Evolutionary conservation across 2,329 filamentous ascomycete species (phyloP).

Genomic region (Lecanicillium sp.): DNA sequence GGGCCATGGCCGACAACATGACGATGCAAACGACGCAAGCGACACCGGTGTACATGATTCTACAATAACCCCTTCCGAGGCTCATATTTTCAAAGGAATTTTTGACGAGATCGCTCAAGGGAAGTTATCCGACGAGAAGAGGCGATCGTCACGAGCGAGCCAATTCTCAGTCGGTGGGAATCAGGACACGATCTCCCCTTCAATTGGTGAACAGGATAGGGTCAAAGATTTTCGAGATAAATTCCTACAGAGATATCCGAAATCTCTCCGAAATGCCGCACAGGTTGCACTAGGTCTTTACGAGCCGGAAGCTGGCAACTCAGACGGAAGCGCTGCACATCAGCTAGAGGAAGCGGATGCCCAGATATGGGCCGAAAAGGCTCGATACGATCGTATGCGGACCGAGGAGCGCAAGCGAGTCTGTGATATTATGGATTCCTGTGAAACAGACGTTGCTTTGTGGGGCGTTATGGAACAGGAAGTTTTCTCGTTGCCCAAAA

Average conservation of each 20-base stretch:
- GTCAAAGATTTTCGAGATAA: conserved; percentile 24
- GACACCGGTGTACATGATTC: conserved; percentile 21
- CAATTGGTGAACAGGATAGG: conserved; percentile 24
- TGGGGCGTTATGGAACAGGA: conserved; percentile 60
- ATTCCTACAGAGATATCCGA: conserved; percentile 28
- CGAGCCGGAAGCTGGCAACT: conserved; percentile 21
- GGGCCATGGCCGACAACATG: conserved; percentile 20
- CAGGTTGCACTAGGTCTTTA: conserved; percentile 30
- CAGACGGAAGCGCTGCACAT: conserved; percentile 14
- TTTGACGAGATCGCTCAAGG: conserved; percentile 34
- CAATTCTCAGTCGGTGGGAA: neutral
- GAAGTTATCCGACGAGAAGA: conserved; percentile 21
- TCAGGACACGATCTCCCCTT: conserved; percentile 14
- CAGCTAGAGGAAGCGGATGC: conserved; percentile 23
- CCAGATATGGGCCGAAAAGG: conserved; percentile 25
- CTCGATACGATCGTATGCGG: conserved; percentile 27
- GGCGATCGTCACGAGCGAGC: conserved; percentile 9
- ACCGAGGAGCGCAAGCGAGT: conserved; percentile 43
- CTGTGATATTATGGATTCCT: conserved; percentile 42
- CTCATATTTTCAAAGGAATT: conserved; percentile 51
- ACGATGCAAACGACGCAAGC: conserved; percentile 13
- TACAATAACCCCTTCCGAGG: conserved; percentile 51
- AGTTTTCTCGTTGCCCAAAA: conserved; percentile 53
- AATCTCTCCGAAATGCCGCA: conserved; percentile 29
- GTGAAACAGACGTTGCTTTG: conserved; percentile 52